A percentile compares a stretch with the other conserved stretches of the same genome.
phyloP scores from a whole-genome alignment of 148 eudicot genomes.

The Rhododendron ferrugineum region DNA sequence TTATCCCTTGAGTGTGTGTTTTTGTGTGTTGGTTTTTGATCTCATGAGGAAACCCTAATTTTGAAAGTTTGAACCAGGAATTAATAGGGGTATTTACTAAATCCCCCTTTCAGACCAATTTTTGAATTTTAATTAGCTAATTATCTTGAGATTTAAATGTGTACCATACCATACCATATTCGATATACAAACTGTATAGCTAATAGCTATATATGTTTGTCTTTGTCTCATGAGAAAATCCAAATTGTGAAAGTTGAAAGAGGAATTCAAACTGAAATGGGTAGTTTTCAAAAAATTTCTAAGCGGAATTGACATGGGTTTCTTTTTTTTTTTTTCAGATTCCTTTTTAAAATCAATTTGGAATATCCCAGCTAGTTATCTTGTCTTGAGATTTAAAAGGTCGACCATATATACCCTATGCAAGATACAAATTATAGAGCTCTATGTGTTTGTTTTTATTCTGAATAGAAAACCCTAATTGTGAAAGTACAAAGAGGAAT shows the following conservation, averaged over 20 bases:
- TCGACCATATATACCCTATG: background rate
- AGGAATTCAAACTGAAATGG: background rate
- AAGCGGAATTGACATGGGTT: background rate
- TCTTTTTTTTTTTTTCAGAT: background rate
- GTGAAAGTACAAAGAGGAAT: background rate
- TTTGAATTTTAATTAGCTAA: background rate
- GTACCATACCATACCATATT: background rate
- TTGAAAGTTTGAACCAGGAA: background rate
- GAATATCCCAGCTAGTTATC: background rate
- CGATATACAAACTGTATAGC: background rate
- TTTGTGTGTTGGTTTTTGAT: background rate
- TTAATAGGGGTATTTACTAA: background rate
- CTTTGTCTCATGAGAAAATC: background rate
- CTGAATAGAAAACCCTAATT: conserved; percentile 6
- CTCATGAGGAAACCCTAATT: background rate
- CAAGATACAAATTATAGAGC: background rate
- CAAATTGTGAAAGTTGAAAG: background rate
- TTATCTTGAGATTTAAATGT: background rate
- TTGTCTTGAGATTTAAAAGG: background rate
- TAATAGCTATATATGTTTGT: background rate
- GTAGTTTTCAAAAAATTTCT: background rate
- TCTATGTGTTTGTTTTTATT: background rate
- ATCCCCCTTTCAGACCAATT: background rate
- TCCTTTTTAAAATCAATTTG: background rate
- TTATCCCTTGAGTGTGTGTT: background rate